phyloP scores from a whole-genome alignment of 805 yeast genomes.

The Yueomyces sinensis region DNA sequence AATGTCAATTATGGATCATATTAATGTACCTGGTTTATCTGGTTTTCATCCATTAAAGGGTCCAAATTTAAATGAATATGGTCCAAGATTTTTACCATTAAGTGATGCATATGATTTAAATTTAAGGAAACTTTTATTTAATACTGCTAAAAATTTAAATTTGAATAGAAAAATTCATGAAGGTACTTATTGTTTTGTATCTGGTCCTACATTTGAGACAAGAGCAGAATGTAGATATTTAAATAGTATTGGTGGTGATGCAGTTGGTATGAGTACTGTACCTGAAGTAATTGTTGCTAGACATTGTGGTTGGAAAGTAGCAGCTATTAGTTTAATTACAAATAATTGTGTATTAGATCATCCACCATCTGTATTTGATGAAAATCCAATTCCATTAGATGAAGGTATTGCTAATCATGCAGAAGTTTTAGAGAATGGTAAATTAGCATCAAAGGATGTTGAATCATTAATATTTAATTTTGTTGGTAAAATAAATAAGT shows the following conservation, averaged over 20 bases:
- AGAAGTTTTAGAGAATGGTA: constrained; percentile 82
- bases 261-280: constrained; percentile 96
- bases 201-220: constrained; percentile 91
- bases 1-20: constrained; percentile 83
- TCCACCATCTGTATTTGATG: constrained; percentile 54
- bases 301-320: constrained; percentile 69
- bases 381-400: constrained; percentile 37
- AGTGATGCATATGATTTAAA: constrained; percentile 80
- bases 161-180: constrained; percentile 57
- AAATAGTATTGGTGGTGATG: constrained; percentile 67
- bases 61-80: constrained; percentile 64
- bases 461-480: constrained; percentile 53
- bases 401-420: constrained; percentile 79
- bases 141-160: constrained; percentile 36
- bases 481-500: constrained; percentile 24
- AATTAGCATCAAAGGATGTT: constrained; percentile 70
- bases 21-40: constrained; percentile 81
- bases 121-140: constrained; percentile 48
- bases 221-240: constrained; percentile 84
- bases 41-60: constrained; percentile 86
- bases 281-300: constrained; percentile 92
- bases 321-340: constrained; percentile 80
- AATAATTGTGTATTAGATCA: constrained; percentile 63
- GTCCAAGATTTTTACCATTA: constrained; percentile 78
- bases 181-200: constrained; percentile 72